Evolutionary conservation across 2,329 filamentous ascomycete species (phyloP).

Genomic region (Monilinia aucupariae): DNA sequence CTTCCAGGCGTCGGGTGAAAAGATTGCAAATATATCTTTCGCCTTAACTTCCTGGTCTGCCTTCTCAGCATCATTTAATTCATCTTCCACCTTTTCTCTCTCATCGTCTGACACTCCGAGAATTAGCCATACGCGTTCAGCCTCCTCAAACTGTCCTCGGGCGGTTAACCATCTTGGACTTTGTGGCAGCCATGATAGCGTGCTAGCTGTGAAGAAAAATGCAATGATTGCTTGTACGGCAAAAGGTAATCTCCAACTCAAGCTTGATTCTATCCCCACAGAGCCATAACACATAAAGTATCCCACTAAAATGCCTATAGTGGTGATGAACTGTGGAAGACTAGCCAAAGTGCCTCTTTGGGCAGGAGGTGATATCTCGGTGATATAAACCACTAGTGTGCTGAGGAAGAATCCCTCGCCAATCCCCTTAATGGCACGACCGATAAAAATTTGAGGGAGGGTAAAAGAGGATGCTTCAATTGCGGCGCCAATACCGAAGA

Average conservation of each 20-base stretch:
- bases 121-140: conserved; percentile 37
- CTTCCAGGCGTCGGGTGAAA: conserved; percentile 41
- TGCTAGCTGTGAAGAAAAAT: conserved; percentile 36
- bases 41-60: conserved; percentile 18
- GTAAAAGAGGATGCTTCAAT: conserved; percentile 46
- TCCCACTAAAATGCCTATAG: conserved; percentile 46
- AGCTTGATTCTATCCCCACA: conserved; percentile 41
- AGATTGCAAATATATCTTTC: conserved; percentile 30
- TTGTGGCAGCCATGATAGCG: conserved; percentile 44
- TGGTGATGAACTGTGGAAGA: conserved; percentile 48
- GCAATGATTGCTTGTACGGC: conserved; percentile 43
- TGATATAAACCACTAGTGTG: conserved; percentile 54
- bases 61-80: conserved; percentile 4
- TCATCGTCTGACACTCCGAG: conserved; percentile 27
- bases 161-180: conserved; percentile 53
- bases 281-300: conserved; percentile 58
- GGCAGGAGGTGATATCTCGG: conserved; percentile 52
- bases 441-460: conserved; percentile 49
- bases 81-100: conserved; percentile 27
- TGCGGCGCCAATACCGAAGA: conserved; percentile 49
- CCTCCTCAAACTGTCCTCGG: conserved; percentile 44
- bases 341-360: conserved; percentile 47
- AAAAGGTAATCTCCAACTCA: conserved; percentile 54
- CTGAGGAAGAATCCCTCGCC: conserved; percentile 55
- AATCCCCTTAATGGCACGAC: conserved; percentile 50